Conservation (phyloP, 257 asterid genomes). For the Przewalskia tangutica region DNA sequence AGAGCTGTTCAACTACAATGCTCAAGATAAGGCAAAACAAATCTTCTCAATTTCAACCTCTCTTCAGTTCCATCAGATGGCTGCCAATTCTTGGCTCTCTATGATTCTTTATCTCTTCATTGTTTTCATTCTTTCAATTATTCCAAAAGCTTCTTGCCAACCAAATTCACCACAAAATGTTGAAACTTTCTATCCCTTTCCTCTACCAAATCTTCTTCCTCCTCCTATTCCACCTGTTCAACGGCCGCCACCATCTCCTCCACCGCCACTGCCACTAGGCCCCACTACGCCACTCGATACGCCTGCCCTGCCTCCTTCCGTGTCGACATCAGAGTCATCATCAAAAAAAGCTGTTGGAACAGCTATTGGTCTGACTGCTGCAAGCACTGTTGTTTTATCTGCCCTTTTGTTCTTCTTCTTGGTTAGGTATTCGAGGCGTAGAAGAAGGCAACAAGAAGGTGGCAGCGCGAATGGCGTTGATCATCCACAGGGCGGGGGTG, state of each 20-base stretch:
- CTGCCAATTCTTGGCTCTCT: constrained; percentile 14
- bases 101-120: constrained; percentile 16
- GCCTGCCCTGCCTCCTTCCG: constrained; percentile 3
- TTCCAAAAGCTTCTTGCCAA: constrained; percentile 31
- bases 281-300: constrained; percentile 5
- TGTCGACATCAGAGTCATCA: constrained; percentile 19
- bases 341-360: constrained; percentile 47
- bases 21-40: constrained; percentile 14
- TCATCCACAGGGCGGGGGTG: neutral
- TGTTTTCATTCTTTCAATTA: constrained; percentile 16
- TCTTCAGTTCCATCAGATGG: constrained; percentile 29
- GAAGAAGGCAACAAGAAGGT: neutral
- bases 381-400: constrained; percentile 4
- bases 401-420: constrained; percentile 5
- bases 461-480: neutral
- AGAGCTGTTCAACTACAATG: constrained; percentile 22
- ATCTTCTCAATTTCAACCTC: constrained; percentile 11
- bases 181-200: constrained; percentile 48
- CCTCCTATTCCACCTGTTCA: neutral
- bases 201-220: constrained; percentile 14
- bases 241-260: constrained; percentile 13
- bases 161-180: constrained; percentile 45
- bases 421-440: neutral
- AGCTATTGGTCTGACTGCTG: constrained; percentile 11
- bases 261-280: neutral